Base-by-base conservation (phyloP, 768 basidiomycete species). In the Lentinula aciculospora region DNA sequence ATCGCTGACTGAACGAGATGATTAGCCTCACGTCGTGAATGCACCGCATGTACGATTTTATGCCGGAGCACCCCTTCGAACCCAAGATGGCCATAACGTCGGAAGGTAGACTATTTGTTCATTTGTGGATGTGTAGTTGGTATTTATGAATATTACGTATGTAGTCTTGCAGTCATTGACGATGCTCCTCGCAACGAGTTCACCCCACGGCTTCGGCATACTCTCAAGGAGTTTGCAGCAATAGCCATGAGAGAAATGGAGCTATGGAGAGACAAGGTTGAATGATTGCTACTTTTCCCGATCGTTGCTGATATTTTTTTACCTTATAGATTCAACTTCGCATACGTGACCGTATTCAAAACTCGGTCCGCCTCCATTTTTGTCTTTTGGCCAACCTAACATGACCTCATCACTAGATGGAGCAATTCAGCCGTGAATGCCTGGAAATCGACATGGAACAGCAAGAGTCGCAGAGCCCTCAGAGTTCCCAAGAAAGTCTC, bases 231-330 rank as follows among this genome's bases (percentile, higher is more conserved):
- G 70, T 97, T 97, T 66, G 94, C 95, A 57, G 92, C 91, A 2
- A 86, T 98, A 57, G 87, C 88, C 17, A 92, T 97, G 88, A 83
- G 95, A 34, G 95, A 98, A 70, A 85, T 98, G 85, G 95, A 97
- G 68, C 75, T 97, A 2, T 97, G 94, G 94, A 77, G 88, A 59
- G 94, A 97, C 69, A 96, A 97, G 78, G 90, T 89, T 5, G 15
- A 15, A 57, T 40, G 68, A 57, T 12, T 19, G 28, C 12, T 34
- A 21, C 4, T 28, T 34, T 2, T 23, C 31, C 13, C 40, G 27
- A 34, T 32, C 1, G 56, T 10, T 58, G 25, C 31, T 44, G 21
- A 13, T 29, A 58, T 15, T 40, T 23, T 13, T 25, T 46, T 40
- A 23, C 56, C n/a, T 25, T 23, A 13, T 60, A 90, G 90, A 93